Evolutionary conservation across 306 rosid genomes (phyloP).

Genomic region (Quercus engelmannii): DNA sequence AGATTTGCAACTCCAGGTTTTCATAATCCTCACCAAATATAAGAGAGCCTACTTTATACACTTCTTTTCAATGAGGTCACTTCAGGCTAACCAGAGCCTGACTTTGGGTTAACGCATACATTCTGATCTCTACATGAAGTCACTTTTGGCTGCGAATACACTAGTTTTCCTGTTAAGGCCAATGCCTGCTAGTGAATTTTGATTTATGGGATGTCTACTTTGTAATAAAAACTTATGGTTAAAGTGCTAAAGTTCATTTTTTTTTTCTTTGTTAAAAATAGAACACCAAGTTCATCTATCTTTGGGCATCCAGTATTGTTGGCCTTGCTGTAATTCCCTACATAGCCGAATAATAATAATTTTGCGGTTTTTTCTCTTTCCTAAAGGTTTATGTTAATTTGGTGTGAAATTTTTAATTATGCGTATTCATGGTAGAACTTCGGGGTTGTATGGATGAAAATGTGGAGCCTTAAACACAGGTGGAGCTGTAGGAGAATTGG

Average conservation of each 20-base stretch:
- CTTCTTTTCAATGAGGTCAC: not conserved
- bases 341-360: not conserved
- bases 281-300: not conserved
- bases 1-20: slow-evolving; percentile 13
- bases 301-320: not conserved
- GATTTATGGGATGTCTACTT: not conserved
- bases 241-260: not conserved
- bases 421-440: no score
- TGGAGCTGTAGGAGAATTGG: no score
- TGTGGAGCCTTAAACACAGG: no score
- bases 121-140: slow-evolving; percentile 17
- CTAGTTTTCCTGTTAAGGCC: not conserved
- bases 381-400: not conserved
- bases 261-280: not conserved
- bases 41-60: slow-evolving; percentile 1
- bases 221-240: not conserved
- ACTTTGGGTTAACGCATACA: not conserved
- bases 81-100: slow-evolving; percentile 5
- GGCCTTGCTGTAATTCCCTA: not conserved
- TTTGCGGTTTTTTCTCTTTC: no score
- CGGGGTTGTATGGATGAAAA: no score
- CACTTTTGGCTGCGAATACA: not conserved
- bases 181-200: not conserved
- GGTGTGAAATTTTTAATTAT: not conserved
- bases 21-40: not conserved